A percentile compares a stretch with the other conserved stretches of the same genome.
Evolutionary conservation across 2,329 filamentous ascomycete genomes (phyloP).

Genomic region (Exophiala xenobiotica): DNA sequence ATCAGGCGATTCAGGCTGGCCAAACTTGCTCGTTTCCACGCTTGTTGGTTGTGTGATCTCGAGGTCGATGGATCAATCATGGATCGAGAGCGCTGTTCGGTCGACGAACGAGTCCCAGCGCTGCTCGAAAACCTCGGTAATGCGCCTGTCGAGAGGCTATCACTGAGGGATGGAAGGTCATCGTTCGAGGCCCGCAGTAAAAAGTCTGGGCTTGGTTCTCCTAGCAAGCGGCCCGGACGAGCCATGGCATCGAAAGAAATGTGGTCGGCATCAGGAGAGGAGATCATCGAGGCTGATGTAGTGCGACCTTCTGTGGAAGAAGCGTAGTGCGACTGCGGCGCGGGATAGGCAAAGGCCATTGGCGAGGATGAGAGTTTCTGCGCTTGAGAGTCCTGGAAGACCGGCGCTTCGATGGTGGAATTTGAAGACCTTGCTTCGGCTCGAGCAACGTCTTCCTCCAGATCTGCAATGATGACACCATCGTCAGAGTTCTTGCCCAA

Average conservation of each 20-base stretch:
- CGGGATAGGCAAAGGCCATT: constrained; percentile 39
- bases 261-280: constrained; percentile 45
- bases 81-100: constrained; percentile 45
- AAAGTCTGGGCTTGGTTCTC: constrained; percentile 38
- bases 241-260: constrained; percentile 42
- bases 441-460: constrained; percentile 26
- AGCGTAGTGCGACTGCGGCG: constrained; percentile 43
- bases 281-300: constrained; percentile 43
- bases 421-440: constrained; percentile 28
- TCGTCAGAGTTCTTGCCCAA: constrained; percentile 16
- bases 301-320: constrained; percentile 37
- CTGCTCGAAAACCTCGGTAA: constrained; percentile 45
- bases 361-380: constrained; percentile 45
- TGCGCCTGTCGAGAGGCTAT: constrained; percentile 49
- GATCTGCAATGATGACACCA: constrained; percentile 29
- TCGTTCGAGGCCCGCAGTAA: constrained; percentile 45
- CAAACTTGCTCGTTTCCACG: constrained; percentile 48
- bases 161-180: constrained; percentile 51
- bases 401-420: constrained; percentile 30
- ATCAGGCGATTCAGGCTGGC: constrained; percentile 51
- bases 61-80: constrained; percentile 44
- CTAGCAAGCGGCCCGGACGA: constrained; percentile 39
- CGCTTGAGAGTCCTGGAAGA: constrained; percentile 24
- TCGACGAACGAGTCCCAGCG: constrained; percentile 41
- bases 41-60: constrained; percentile 34